Percentiles rank a stretch among this genome's conserved stretches.
Conservation (phyloP, 2,329 filamentous ascomycete species). For the Colletotrichum tabaci region DNA sequence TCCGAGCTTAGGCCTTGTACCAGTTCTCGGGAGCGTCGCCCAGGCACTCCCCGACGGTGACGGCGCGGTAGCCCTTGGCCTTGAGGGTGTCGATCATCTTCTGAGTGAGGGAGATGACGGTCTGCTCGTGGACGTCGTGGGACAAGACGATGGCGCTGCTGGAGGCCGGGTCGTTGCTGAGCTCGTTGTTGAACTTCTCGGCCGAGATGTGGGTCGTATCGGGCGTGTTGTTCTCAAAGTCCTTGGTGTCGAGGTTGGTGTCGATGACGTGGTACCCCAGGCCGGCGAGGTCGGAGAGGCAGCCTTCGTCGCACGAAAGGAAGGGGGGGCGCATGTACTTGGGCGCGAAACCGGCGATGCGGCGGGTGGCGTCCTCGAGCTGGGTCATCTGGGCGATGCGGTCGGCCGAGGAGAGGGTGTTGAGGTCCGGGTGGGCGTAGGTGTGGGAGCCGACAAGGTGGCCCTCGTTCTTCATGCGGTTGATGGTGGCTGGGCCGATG, state of each 20-base stretch:
- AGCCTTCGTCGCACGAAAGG: conserved; percentile 55
- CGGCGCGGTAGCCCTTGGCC: conserved; percentile 60
- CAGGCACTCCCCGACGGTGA: conserved; percentile 72
- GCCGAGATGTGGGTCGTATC: conserved; percentile 65
- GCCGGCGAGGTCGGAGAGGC: conserved; percentile 37
- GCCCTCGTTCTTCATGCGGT: conserved; percentile 57
- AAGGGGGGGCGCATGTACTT: conserved; percentile 63
- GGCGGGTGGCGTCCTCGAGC: conserved; percentile 61
- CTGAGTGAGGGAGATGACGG: conserved; percentile 34
- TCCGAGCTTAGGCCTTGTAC: conserved; percentile 55
- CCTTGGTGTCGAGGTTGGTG: conserved; percentile 73
- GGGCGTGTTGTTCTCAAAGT: conserved; percentile 68
- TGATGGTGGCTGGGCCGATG: conserved; percentile 53
- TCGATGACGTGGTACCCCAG: conserved; percentile 71
- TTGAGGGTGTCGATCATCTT: conserved; percentile 59
- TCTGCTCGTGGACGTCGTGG: conserved; percentile 65
- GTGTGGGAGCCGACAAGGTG: conserved; percentile 59
- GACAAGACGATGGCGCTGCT: conserved; percentile 65
- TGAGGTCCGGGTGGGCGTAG: conserved; percentile 62
- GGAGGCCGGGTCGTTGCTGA: conserved; percentile 40
- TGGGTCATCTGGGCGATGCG: conserved; percentile 58
- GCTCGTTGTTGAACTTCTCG: conserved; percentile 50
- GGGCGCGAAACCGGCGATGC: conserved; percentile 59
- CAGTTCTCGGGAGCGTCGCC: conserved; percentile 63
- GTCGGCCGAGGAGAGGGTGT: conserved; percentile 51